Conservation (phyloP, 2,329 filamentous ascomycete species). For the Ophiocordyceps camponoti-saundersi region DNA sequence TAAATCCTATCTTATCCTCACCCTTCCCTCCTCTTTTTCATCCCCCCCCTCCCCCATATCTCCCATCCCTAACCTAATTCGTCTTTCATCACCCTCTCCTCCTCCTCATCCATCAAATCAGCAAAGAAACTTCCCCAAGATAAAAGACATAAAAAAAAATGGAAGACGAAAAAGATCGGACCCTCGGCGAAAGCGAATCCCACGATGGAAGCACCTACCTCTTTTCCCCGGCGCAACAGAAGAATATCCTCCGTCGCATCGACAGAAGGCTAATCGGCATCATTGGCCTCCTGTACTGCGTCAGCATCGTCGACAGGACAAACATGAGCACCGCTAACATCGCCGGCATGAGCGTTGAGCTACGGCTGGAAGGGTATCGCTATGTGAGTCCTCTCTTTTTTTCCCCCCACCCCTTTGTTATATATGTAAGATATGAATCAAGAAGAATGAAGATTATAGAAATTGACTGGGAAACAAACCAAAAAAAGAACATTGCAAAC, state of each 20-base stretch:
- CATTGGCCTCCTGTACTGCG: slow-evolving; percentile 52
- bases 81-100: no score
- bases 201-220: slow-evolving; percentile 17
- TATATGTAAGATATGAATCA: no score
- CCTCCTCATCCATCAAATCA: no score
- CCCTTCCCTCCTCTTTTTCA: no score
- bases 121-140: no score
- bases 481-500: slow-evolving; percentile 40
- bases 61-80: no score
- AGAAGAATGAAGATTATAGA: no score
- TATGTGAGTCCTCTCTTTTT: slow-evolving; percentile 17
- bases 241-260: slow-evolving; percentile 49
- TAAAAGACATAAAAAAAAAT: not conserved
- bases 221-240: slow-evolving; percentile 43
- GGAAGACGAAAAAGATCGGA: not conserved
- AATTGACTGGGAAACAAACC: not conserved
- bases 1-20: no score
- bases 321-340: slow-evolving; percentile 60
- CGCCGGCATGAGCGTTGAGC: slow-evolving; percentile 40
- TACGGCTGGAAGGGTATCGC: slow-evolving; percentile 26
- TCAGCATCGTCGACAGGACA: slow-evolving; percentile 63
- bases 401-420: not conserved
- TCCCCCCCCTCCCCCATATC: no score
- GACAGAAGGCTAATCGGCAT: slow-evolving; percentile 48
- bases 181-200: not conserved